Evolutionary conservation across 441 rosid genomes (phyloP), one percentile per base, ranked within the genome.

Genomic region (Croton setiger): DNA sequence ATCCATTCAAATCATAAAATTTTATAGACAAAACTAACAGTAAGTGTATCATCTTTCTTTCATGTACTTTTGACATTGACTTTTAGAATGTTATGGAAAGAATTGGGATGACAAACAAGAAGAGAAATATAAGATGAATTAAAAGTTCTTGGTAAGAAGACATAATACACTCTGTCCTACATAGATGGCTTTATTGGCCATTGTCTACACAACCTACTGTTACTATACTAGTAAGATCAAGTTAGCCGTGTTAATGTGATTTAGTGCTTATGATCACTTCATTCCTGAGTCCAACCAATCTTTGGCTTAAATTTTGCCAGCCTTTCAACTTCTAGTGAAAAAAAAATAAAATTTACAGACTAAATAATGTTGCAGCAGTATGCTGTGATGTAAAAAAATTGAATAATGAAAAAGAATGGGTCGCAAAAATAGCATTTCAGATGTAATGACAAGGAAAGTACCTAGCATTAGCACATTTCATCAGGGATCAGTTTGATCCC

Each of bases 401-500:
- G 31, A 27, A 35, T n/a, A 43, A 58, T 2, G 44, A 48, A 17
- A 58, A 48, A 56, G 51, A 64, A 57, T 54, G 64, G 20, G 43
- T 15, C 33, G 20, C 18, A 39, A 41, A 9, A 15, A 59, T 36
- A 1, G 6, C 60, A 64, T 37, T 11, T 39, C 31, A 20, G 60
- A 52, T 20, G 39, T 3, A 71, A 56, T n/a, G 61, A 33, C 56
- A 15, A 18, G 35, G 67, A 39, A 54, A 59, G 54, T 60, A 74
- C 71, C 70, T 8, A 21, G 35, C 17, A 15, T 68, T 8, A n/a
- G 35, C 20, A 15, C 27, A 49, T 53, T 13, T 64, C 48, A 43
- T 48, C 44, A 59, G 66, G 64, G 47, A 53, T 82, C 74, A 83
- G 71, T 47, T 67, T 21, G 84, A 83, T 12, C 76, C 78, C 18